Evolutionary conservation across 768 basidiomycete species (phyloP), one percentile per base, ranked within the genome.

Genomic region (Amanita pallidorosea): DNA sequence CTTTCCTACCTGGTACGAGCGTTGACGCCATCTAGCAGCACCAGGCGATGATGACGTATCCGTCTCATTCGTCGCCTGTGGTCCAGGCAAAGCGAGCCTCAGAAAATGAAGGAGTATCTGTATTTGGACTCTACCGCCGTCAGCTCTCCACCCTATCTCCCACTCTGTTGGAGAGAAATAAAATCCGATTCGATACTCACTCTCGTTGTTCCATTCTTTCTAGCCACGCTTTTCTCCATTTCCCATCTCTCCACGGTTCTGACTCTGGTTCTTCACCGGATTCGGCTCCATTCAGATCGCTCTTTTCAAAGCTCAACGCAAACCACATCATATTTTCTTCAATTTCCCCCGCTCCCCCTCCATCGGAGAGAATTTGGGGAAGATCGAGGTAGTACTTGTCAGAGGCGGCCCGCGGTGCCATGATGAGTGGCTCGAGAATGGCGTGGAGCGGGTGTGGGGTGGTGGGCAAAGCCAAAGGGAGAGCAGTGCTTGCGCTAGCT

Each of bases 321-420:
- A 77, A 88, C 85, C 85, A 88, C 80, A 88, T 84, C 72, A 85
- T 80, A 0, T 70, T 72, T 52, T 87, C 86, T 54, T 88, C 85
- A 31, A 74, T 66, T 54, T 80, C 80, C 2, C 76, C 83, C 2
- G 71, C 76, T 1, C 79, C 83, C 8, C 77, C 80, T 0, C 74
- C 77, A 41, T 80, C 72, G 0, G 64, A 63, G 2, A 89, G 70
- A 7, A 87, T 75, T 51, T 73, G 70, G 0, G 79, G 72, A 1
- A 89, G 71, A n/a, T 82, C 80, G 0, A 65, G 63, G 56, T 80
- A 77, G 55, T 85, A 88, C 61, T 88, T 88, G 27, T 72, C 69
- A 2, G 73, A 63, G 4, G 72, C 66, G 1, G 71, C 54, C 3
- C 79, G 77, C 5, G 79, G 67, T 0, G 81, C 81, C 36, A 83